Evolutionary conservation across 345 rosid genomes (phyloP), one percentile per base, ranked within the genome.

Genomic region (Lepidium africanum): DNA sequence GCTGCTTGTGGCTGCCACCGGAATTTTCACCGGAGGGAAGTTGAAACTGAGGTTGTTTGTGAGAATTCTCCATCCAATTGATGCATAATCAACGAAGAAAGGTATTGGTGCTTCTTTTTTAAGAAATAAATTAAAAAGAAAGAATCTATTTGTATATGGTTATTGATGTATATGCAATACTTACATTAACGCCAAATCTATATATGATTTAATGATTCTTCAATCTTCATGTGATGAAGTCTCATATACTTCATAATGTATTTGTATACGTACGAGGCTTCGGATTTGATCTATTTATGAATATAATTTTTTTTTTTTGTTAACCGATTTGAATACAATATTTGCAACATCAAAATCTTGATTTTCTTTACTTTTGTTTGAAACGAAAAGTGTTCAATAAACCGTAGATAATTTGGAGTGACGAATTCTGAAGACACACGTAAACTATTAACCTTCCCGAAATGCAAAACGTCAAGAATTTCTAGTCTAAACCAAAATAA

Each of bases 1-100:
- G 96, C 91, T 32, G 96, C 96, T 25, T 88, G 96, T 59, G 90
- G 88, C 25, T 88, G 92, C 67, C 92, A 88, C 63, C 73, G 87
- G 71, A 88, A 77, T 67, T 88, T 86, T 76, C 96, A 88, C 17
- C 75, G 84, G 65, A 83, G 82, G 53, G 87, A 85, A 67, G 83
- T 88, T 23, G 81, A 84, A 56, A 83, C 88, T 23, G 89, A 86
- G 79, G 81, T 83, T 32, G 87, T 77, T 3, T 75, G 86, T 33
- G 88, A 86, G 70, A 76, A 81, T 69, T 76, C 90, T 50, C 86
- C 89, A 6, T 81, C 92, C 38, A 59, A 65, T 46, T 25, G 17
- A 48, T 35, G 66, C 84, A 3, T 45, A 45, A 2, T 35, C 12
- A 40, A 49, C 0, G 37, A 53, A 36, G 69, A 43, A 19, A 40